Evolutionary conservation across 2,329 filamentous ascomycete genomes (phyloP).

Genomic region (Pseudofabraea citricarpa): DNA sequence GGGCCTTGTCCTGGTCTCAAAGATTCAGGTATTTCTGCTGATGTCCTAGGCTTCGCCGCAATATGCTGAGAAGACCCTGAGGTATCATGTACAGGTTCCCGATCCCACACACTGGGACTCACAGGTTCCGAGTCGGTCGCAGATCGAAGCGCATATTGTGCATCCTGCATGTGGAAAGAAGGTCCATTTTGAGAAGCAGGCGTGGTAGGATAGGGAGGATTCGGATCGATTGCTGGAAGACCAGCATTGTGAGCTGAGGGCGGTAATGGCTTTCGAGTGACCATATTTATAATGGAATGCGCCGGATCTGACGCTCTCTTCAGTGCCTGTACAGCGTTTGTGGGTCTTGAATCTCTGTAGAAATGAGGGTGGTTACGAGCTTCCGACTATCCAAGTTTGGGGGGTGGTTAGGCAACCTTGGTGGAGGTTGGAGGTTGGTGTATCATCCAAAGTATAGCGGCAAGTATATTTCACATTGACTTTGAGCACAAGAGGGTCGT

Average conservation of each 20-base stretch:
- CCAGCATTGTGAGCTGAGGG: conserved; percentile 7
- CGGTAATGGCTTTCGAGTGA: conserved; percentile 25
- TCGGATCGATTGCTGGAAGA: conserved; percentile 4
- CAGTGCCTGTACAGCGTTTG: too few relatives aligned
- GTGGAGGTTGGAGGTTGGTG: too few relatives aligned
- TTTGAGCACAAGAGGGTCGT: too few relatives aligned
- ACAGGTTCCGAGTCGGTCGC: conserved; percentile 12
- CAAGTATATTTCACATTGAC: too few relatives aligned
- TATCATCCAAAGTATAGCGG: too few relatives aligned
- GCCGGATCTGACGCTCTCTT: too few relatives aligned
- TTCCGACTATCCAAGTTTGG: too few relatives aligned
- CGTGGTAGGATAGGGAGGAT: conserved; percentile 21
- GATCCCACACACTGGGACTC: conserved; percentile 19
- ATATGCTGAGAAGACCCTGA: too few relatives aligned
- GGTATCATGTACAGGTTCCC: conserved; percentile 9
- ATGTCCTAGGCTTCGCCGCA: neutral
- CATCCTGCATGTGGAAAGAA: conserved; percentile 13
- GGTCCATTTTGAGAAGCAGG: conserved; percentile 10
- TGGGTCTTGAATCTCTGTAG: too few relatives aligned
- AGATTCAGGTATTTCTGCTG: conserved; percentile 18
- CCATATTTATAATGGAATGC: too few relatives aligned
- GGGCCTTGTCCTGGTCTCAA: conserved; percentile 19
- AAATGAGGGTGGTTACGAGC: too few relatives aligned
- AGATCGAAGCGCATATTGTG: conserved; percentile 9
- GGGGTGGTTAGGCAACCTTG: too few relatives aligned